Evolutionary conservation across 768 basidiomycete species (phyloP), one percentile per base, ranked within the genome.

Genomic region (Phanerodontia chrysosporium): DNA sequence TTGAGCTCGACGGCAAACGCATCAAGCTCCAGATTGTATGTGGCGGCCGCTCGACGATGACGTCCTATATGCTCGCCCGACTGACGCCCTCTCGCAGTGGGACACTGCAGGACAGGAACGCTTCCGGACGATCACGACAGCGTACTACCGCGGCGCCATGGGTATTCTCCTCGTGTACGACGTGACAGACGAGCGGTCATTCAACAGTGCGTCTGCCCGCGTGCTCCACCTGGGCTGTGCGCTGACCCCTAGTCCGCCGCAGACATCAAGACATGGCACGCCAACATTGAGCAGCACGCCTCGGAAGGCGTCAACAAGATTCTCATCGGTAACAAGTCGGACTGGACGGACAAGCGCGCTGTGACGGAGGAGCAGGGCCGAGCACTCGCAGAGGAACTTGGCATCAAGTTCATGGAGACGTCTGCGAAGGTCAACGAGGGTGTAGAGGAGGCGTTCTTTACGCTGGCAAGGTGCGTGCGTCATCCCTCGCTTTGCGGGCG

Each of bases 291-390:
- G 75, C 96, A 98, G 71, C 95, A 98, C 71, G 97, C 97, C 36
- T 97, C 96, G 1, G 94, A 98, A 65, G 95, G 94, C 36, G 97
- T 98, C 64, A 98, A 98, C 85, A 98, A 98, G 85, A 92, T 99
- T 61, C 85, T 98, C 54, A 92, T 98, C 64, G 97, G 97, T 39
- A 99, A 99, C 80, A 99, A 99, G 75, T 98, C 91, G 45, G 97
- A 99, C 74, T 97, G 95, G 94, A 86, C 87, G 57, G 96, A 98
- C 75, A 98, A 97, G 78, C 86, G 89, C 64, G 89, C 87, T 14
- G 92, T 99, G 58, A 87, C 92, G 4, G 87, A 90, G 72, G 90
- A 93, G 68, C 92, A 95, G 75, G 96, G 97, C 44, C 87, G 87
- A 58, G 90, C 90, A 66, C 83, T 99, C 45, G 97, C 97, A 4